Evolutionary conservation across 768 basidiomycete genomes (phyloP).

Genomic region (Pulveroboletus sp.): DNA sequence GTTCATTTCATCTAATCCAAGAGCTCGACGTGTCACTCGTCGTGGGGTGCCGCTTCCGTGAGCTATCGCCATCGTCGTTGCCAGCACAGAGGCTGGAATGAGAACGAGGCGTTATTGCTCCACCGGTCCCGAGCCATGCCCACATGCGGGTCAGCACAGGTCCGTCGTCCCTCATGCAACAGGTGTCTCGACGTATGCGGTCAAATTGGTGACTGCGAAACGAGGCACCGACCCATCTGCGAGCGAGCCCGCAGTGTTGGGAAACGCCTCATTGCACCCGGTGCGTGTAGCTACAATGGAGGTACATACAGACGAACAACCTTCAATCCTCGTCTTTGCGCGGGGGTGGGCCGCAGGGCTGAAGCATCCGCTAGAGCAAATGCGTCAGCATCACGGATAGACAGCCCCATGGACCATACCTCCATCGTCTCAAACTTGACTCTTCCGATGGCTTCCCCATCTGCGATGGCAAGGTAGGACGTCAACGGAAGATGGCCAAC

Average conservation of each 20-base stretch:
- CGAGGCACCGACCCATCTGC: too few species aligned
- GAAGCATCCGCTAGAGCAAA: slow-evolving; percentile 73
- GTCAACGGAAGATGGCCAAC: slow-evolving; percentile 84
- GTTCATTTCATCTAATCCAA: too few species aligned
- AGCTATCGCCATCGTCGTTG: too few species aligned
- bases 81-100: too few species aligned
- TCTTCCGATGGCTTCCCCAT: slow-evolving; percentile 88
- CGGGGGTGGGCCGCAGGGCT: slow-evolving; percentile 91
- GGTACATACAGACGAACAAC: not conserved
- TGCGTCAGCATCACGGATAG: slow-evolving; percentile 22
- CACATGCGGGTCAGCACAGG: too few species aligned
- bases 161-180: not conserved
- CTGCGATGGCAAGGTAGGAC: slow-evolving; percentile 88
- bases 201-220: too few species aligned
- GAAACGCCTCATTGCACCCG: too few species aligned
- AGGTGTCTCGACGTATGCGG: too few species aligned
- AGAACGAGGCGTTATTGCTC: too few species aligned
- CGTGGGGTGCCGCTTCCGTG: not conserved
- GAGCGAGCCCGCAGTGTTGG: too few species aligned
- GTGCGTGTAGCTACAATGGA: not conserved
- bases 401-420: slow-evolving; percentile 40
- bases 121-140: too few species aligned
- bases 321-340: slow-evolving; percentile 75
- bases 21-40: not conserved
- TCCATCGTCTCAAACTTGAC: slow-evolving; percentile 94